phyloP scores from a whole-genome alignment of 2,329 filamentous ascomycete genomes.

The Paecilomyces formosus region DNA sequence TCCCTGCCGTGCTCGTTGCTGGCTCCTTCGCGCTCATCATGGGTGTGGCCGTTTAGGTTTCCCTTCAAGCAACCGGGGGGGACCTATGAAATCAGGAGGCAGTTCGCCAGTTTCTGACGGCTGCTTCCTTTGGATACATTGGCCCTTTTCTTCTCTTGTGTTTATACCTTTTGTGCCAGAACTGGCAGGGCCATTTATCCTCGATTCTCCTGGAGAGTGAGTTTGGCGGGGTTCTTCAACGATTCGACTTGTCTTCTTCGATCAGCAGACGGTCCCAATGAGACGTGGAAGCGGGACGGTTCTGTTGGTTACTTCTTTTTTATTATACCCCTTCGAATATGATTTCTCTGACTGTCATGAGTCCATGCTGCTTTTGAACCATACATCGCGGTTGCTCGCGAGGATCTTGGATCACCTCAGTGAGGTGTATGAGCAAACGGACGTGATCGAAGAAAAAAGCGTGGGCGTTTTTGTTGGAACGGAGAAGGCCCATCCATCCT shows the following conservation, averaged over 20 bases:
- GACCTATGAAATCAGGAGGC: neutral
- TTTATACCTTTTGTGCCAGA: neutral
- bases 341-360: conserved; percentile 22
- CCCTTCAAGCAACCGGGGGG: neutral
- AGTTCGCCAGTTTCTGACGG: neutral
- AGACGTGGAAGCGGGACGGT: conserved; percentile 4
- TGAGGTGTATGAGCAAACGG: conserved; percentile 1
- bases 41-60: conserved; percentile 25
- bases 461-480: conserved; percentile 5
- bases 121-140: neutral
- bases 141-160: neutral
- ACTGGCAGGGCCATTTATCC: neutral
- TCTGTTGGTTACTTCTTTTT: conserved; percentile 14
- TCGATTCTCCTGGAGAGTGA: neutral
- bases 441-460: conserved; percentile 4
- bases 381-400: conserved; percentile 4
- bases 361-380: conserved; percentile 21
- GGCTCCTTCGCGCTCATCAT: conserved; percentile 31
- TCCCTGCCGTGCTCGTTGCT: conserved; percentile 26
- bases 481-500: neutral
- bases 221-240: neutral
- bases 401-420: neutral
- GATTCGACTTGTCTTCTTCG: conserved; percentile 1
- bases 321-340: conserved; percentile 11
- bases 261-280: neutral